phyloP scores from a whole-genome alignment of 345 rosid genomes.

The Alliaria petiolata region DNA sequence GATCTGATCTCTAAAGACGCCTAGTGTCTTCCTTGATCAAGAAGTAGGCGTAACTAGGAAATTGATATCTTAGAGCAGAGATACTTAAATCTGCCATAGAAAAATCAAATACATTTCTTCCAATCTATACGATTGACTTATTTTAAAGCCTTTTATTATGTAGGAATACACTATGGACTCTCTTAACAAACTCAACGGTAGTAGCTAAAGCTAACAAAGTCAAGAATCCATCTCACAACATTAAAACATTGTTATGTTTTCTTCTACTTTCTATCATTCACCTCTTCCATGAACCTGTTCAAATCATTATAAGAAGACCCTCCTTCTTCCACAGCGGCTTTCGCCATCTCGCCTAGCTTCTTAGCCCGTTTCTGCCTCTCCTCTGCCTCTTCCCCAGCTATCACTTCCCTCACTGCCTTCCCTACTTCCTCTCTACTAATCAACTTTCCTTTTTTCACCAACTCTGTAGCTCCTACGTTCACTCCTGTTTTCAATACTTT shows the following conservation, averaged over 20 bases:
- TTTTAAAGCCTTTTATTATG: background rate
- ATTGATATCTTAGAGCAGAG: too few species aligned
- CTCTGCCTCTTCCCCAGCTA: conserved; percentile 31
- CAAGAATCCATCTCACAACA: conserved; percentile 10
- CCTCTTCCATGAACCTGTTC: conserved; percentile 21
- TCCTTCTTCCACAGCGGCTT: conserved; percentile 31
- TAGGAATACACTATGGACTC: background rate
- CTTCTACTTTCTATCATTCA: conserved; percentile 9
- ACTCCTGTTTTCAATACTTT: conserved; percentile 40
- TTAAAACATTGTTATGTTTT: background rate
- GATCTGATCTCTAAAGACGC: too few species aligned
- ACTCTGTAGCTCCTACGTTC: conserved; percentile 33
- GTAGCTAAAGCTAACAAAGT: background rate
- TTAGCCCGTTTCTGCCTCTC: conserved; percentile 24
- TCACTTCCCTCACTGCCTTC: conserved; percentile 35
- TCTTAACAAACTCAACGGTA: background rate
- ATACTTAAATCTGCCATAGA: too few species aligned
- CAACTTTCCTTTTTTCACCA: conserved; percentile 26
- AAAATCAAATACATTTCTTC: too few species aligned
- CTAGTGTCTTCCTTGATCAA: too few species aligned
- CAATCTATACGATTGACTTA: background rate
- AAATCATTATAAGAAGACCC: conserved; percentile 37
- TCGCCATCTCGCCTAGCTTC: conserved; percentile 28
- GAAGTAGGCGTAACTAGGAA: too few species aligned
- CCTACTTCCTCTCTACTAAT: conserved; percentile 39